phyloP scores from a whole-genome alignment of 352 stramenopile genomes.

The Pythium chondricola region DNA sequence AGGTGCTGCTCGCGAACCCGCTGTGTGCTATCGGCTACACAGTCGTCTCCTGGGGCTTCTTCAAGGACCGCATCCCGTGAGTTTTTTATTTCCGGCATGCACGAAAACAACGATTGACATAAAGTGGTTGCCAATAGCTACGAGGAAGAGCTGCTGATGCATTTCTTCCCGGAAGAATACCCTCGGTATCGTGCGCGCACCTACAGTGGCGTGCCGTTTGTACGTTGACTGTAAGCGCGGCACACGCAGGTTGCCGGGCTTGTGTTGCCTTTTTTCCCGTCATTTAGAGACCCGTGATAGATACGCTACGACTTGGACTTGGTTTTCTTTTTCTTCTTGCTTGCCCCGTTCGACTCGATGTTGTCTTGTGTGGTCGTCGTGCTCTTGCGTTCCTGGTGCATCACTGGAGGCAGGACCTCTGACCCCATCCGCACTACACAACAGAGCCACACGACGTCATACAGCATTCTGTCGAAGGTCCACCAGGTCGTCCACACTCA shows the following conservation, averaged over 20 bases:
- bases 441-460: neutral
- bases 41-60: slow-evolving; percentile 91
- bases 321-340: slow-evolving; percentile 31
- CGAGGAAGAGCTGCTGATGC: slow-evolving; percentile 89
- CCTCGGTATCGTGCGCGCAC: slow-evolving; percentile 82
- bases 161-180: slow-evolving; percentile 93
- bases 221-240: slow-evolving; percentile 18
- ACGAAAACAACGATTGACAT: too few relatives aligned
- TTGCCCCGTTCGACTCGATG: neutral
- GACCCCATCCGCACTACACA: slow-evolving; percentile 20
- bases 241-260: neutral
- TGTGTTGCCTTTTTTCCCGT: neutral
- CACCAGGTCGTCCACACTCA: slow-evolving; percentile 14
- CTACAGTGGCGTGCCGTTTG: slow-evolving; percentile 92
- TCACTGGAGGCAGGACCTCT: slow-evolving; percentile 26
- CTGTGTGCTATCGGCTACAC: slow-evolving; percentile 85
- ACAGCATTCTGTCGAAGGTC: neutral
- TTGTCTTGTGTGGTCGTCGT: too few relatives aligned
- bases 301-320: slow-evolving; percentile 45
- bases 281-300: neutral
- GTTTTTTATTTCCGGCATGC: slow-evolving; percentile 19
- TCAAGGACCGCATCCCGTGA: slow-evolving; percentile 91
- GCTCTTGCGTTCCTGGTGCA: too few relatives aligned
- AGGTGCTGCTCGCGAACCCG: slow-evolving; percentile 91
- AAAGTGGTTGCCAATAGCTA: slow-evolving; percentile 52